These are phyloP conservation scores for Phytophthora podocarpi DNA, from an alignment of 352 stramenopile species.

Conservation along the genomic window DNA sequence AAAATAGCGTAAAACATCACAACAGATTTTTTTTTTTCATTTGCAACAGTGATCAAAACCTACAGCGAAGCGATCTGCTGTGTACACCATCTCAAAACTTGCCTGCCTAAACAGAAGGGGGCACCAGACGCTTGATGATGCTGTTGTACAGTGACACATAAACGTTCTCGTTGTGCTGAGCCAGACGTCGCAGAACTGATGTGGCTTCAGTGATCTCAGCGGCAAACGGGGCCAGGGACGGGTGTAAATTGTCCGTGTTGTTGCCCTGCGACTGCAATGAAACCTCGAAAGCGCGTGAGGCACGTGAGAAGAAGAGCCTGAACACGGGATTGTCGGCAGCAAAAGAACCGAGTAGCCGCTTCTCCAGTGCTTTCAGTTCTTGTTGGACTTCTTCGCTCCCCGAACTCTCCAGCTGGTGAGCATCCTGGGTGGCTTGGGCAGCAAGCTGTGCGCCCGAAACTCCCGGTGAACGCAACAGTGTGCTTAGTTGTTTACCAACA, in stretches of 20 bases:
- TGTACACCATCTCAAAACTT: constrained; percentile 14
- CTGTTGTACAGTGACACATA: constrained; percentile 70
- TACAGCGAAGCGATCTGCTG: constrained; percentile 4
- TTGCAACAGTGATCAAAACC: constrained; percentile 21
- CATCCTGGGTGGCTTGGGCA: constrained; percentile 50
- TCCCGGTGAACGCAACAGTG: constrained; percentile 47
- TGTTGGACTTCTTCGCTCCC: constrained; percentile 1
- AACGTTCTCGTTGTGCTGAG: constrained; percentile 74
- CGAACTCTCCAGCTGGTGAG: constrained; percentile 31
- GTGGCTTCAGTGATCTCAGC: constrained; percentile 45
- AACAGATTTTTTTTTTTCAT: constrained; percentile 26
- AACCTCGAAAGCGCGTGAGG: constrained; percentile 35
- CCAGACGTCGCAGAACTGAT: constrained; percentile 41
- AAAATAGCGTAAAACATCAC: constrained; percentile 15
- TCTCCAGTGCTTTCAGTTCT: constrained; percentile 44
- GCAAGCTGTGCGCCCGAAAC: constrained; percentile 58
- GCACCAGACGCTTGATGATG: constrained; percentile 52
- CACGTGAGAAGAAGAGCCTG: constrained; percentile 55
- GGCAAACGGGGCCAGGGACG: constrained; percentile 58
- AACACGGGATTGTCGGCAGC: constrained; percentile 62
- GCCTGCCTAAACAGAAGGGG: constrained; percentile 22
- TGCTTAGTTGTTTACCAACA: constrained; percentile 42
- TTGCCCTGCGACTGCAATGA: constrained; percentile 26
- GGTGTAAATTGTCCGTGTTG: constrained; percentile 36
- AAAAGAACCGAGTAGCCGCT: constrained; percentile 51